Evolutionary conservation across 169 alveolate genomes (phyloP).

Genomic region (Eimeria maxima): DNA sequence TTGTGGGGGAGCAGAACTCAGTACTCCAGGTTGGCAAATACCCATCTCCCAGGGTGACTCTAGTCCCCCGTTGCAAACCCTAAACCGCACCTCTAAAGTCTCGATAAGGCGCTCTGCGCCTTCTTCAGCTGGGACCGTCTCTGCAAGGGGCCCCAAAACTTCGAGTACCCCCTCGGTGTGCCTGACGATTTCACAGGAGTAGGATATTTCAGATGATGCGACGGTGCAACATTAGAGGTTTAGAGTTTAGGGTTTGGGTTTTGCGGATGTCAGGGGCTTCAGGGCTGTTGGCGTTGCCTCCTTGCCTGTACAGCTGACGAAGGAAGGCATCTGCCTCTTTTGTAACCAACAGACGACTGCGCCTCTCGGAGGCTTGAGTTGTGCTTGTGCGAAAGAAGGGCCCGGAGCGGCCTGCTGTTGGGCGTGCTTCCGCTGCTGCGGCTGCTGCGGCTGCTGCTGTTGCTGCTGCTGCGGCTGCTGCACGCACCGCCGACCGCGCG

Average conservation of each 20-base stretch:
- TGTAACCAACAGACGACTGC: neutral
- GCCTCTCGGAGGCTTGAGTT: conserved; percentile 46
- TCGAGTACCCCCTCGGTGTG: conserved; percentile 30
- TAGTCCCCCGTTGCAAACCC: neutral
- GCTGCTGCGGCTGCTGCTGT: conserved; percentile 10
- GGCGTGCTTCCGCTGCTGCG: neutral
- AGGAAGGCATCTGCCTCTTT: conserved; percentile 27
- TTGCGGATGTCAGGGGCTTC: neutral
- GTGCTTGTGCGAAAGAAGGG: conserved; percentile 33
- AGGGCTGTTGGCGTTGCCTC: neutral
- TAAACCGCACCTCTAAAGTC: neutral
- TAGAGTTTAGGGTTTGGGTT: conserved; percentile 6
- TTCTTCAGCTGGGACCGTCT: conserved; percentile 50
- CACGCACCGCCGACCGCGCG: conserved; percentile 49
- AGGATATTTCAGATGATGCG: neutral
- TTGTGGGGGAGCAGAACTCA: neutral
- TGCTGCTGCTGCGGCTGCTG: conserved; percentile 15
- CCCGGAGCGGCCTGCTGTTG: neutral
- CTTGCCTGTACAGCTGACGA: conserved; percentile 14
- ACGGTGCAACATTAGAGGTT: neutral
- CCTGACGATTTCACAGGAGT: neutral
- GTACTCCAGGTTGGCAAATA: neutral
- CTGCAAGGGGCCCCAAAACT: conserved; percentile 53
- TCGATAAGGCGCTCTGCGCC: neutral
- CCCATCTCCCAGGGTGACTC: neutral